A percentile compares a stretch with the other conserved stretches of the same genome.
phyloP scores from a whole-genome alignment of 2,329 filamentous ascomycete genomes.

The Leptographium radiaticola region DNA sequence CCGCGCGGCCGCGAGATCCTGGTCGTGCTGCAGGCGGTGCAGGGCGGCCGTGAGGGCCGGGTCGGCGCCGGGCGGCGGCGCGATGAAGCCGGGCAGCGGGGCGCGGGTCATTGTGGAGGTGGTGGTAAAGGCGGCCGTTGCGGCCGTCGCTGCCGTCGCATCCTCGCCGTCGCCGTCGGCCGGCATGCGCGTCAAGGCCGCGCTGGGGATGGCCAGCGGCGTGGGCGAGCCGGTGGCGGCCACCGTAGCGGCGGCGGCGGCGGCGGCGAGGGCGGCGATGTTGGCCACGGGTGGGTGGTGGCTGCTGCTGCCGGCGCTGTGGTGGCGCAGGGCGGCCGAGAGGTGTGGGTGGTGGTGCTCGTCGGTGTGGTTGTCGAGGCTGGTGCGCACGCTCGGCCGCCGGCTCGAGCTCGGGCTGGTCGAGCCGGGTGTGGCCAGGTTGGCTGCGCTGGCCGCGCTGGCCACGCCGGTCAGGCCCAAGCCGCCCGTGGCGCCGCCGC shows the following conservation, averaged over 20 bases:
- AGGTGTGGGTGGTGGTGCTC: background rate
- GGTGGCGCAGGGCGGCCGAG: background rate
- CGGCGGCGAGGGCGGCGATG: constrained; percentile 7
- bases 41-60: constrained; percentile 1
- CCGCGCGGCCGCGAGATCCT: constrained; percentile 4
- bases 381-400: constrained; percentile 3
- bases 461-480: background rate
- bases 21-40: constrained; percentile 5
- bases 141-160: background rate
- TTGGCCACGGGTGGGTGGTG: background rate
- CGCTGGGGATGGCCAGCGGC: background rate
- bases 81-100: constrained; percentile 1
- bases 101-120: background rate
- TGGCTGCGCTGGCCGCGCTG: background rate
- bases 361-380: background rate
- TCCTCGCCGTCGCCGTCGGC: background rate
- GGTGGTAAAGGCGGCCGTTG: background rate
- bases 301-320: background rate
- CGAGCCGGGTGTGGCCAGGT: too few species aligned
- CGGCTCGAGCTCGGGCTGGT: constrained; percentile 7
- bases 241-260: constrained; percentile 1
- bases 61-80: background rate
- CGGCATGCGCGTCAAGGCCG: background rate
- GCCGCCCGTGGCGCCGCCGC: too few species aligned
- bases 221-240: constrained; percentile 3